Evolutionary conservation across 2,329 filamentous ascomycete species (phyloP).

Genomic region (Penicillium thymicola): DNA sequence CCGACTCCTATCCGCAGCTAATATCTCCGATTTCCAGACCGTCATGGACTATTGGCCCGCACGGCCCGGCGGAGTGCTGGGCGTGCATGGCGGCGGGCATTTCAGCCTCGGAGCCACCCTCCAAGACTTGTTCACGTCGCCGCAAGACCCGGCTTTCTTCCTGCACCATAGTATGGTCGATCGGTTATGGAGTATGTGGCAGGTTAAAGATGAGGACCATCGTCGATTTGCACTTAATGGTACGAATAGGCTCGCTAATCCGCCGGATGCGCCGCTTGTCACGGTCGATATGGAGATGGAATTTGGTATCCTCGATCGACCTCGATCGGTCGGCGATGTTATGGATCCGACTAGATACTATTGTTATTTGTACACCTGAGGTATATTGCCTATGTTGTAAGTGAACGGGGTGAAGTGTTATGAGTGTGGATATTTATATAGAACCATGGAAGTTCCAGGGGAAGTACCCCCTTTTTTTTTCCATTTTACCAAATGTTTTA

Average conservation of each 20-base stretch:
- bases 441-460: background rate
- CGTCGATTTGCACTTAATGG: slow-evolving; percentile 20
- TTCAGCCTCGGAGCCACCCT: slow-evolving; percentile 44
- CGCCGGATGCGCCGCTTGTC: slow-evolving; percentile 10
- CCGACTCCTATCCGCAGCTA: slow-evolving; percentile 13
- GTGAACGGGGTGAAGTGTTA: too few relatives aligned
- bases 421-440: background rate
- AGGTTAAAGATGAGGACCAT: slow-evolving; percentile 21
- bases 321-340: slow-evolving; percentile 14
- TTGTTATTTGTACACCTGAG: slow-evolving; percentile 16
- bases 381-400: too few relatives aligned
- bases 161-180: slow-evolving; percentile 49
- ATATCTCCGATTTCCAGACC: slow-evolving; percentile 35
- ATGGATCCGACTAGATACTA: slow-evolving; percentile 18
- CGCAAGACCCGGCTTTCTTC: slow-evolving; percentile 47
- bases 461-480: background rate
- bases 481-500: background rate
- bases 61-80: slow-evolving; percentile 26
- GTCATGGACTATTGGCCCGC: slow-evolving; percentile 36
- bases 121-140: slow-evolving; percentile 46
- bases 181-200: slow-evolving; percentile 48
- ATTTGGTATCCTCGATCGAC: slow-evolving; percentile 16
- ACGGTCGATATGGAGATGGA: slow-evolving; percentile 19
- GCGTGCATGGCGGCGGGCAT: slow-evolving; percentile 47
- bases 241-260: slow-evolving; percentile 17